Base-by-base conservation (phyloP, 2,329 filamentous ascomycete genomes). In the Fusarium sp. region DNA sequence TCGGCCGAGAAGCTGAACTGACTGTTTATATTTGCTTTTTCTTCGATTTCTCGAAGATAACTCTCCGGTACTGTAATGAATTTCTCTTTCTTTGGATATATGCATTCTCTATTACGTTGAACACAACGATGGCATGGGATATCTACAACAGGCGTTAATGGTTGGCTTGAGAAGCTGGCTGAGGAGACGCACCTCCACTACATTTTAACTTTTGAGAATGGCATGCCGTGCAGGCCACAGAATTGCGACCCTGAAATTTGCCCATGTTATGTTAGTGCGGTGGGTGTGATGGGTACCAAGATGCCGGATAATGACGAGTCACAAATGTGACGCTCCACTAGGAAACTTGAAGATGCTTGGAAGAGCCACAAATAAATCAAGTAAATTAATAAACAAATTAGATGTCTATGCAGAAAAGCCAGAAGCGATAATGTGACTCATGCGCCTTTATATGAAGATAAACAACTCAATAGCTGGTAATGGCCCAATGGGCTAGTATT, bases 191-290 rank as follows among this genome's bases (percentile, higher is more conserved):
- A 58, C 58, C 52, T 60, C 58, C 52, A 18, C 33, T 60, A 23
- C 58, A 60, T 32, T 60, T 60, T 27, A 58, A 13, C 32, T 60
- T 60, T 33, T 60, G 40, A 27, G 18, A 20, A 30, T 58, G 58
- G 17, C 58, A 60, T 18, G 33, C 58, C 7, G 33, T 60, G 27
- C 58, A 60, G 15, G 58, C 58, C 13, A 60, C 33, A 33, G 23
- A 6, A 17, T 38, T 60, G n/a, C 57, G 57, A 23, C 23, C 50
- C 18, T 44, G 38, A 2, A n/a, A 60, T 26, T 32, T 45, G 38
- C 49, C 23, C 57, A 56, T 60, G 18, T 32, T 45, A 56, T 60
- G 18, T 26, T 45, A 35, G 40, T n/a, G 33, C 26, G 15, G 27
- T 30, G 27, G 27, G 7, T 53, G 48, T 23, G 32, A 58, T 7